Base-by-base conservation (phyloP, 768 basidiomycete species). In the Gelatoporia subvermispora region DNA sequence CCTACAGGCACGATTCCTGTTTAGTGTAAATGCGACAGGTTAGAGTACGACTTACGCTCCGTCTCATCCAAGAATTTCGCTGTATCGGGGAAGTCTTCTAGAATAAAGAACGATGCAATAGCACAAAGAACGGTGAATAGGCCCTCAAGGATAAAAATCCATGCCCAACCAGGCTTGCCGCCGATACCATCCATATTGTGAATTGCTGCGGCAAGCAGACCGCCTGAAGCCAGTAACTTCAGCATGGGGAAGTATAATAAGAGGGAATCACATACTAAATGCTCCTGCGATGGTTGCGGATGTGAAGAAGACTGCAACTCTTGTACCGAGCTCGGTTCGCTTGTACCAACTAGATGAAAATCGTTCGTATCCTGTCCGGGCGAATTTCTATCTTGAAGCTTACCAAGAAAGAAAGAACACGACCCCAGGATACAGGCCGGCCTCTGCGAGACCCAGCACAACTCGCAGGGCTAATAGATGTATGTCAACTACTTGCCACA, bases 241-340 rank as follows among this genome's bases (percentile, higher is more conserved):
- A 38, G 9, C 18, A 35, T 17, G n/a, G 5, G 13, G 5, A 5
- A 31, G 13, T 13, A 13, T 7, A 7, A 31, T 35, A 41, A 35
- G 17, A 28, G 22, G 11, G 3, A 45, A 22, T 34, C 7, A 60
- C 72, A 44, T 45, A 82, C 84, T 81, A 64, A 87, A 87, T 13
- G 84, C 85, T 20, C 88, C 89, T 4, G 88, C 80, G 23, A 85
- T 72, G 0, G 88, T 90, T 1, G 88, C 86, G 23, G 87, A 84
- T 2, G 84, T 81, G 66, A 89, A 90, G 69, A 93, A 93, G 15
- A 84, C 50, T 0, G 88, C 85, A 20, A 85, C 69, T 28, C 87
- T 80, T 25, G 77, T 72, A 15, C 85, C 87, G 56, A 86, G 74
- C 58, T 93, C 90, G 10, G 79, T 75, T 22, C 85, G 80, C 59